phyloP scores from a whole-genome alignment of 352 stramenopile genomes.

The Peronospora belbahrii region DNA sequence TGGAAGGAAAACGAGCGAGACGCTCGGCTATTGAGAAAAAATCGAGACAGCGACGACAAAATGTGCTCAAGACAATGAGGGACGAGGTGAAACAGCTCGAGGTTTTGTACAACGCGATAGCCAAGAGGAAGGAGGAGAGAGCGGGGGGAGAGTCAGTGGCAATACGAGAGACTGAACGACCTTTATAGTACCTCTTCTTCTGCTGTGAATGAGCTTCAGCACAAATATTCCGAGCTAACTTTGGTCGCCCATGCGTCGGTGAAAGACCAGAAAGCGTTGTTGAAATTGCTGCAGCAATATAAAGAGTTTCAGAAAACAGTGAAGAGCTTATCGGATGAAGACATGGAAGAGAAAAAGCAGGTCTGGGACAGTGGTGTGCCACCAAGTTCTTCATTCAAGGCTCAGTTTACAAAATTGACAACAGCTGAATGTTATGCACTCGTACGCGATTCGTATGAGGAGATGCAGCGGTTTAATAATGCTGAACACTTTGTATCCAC shows the following conservation, averaged over 20 bases:
- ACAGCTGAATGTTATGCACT: conserved; percentile 33
- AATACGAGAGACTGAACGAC: background rate
- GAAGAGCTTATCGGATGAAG: conserved; percentile 10
- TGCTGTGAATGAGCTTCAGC: conserved; percentile 10
- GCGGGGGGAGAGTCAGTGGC: background rate
- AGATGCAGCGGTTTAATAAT: conserved; percentile 38
- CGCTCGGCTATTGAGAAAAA: conserved; percentile 62
- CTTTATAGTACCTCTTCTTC: background rate
- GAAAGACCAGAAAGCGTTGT: conserved; percentile 34
- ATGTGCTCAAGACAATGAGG: conserved; percentile 31
- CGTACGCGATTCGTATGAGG: conserved; percentile 45
- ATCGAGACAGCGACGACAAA: conserved; percentile 32
- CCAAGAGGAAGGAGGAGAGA: conserved; percentile 15
- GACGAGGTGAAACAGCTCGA: conserved; percentile 48
- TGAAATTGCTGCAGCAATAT: conserved; percentile 25
- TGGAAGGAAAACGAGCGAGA: conserved; percentile 30
- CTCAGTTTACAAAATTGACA: conserved; percentile 21
- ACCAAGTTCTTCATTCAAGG: conserved; percentile 33
- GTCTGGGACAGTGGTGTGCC: conserved; percentile 28
- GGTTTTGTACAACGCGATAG: conserved; percentile 28
- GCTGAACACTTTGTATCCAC: conserved; percentile 26
- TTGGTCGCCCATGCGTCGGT: conserved; percentile 31
- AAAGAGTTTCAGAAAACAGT: conserved; percentile 27
- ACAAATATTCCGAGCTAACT: conserved; percentile 31
- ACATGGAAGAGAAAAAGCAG: conserved; percentile 4